Base-by-base conservation (phyloP, 805 yeast species). In the Saccharomyces jurei region DNA sequence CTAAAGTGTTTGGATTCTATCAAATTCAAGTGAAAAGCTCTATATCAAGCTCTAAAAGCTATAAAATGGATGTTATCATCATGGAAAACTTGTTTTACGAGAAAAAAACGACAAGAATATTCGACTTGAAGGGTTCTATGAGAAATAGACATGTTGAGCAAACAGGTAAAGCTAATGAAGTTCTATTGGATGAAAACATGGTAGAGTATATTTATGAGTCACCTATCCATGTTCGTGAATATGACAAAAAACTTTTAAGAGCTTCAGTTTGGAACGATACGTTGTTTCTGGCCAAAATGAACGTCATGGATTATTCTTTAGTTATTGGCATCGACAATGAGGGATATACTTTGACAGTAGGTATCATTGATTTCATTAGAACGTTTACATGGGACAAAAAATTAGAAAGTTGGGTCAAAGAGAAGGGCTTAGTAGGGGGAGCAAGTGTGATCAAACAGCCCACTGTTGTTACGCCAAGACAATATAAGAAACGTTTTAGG, bases 331-430 rank as follows among this genome's bases (percentile, higher is more conserved):
- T 94, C 46, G 96, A 94, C 66, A 74, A 71, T 50, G 78, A 81
- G 25, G 80, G 80, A 58, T 78, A 79, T 51, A 84, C 84, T 53
- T 75, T 94, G 41, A 89, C 90, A 21, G 96, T 91, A 13, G 99
- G 99, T 3, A 91, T 94, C 46, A 91, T 94, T 57, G 87, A 94
- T 69, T 94, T 95, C 76, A 83, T 94, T 48, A 73, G 99, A 56
- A 90, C 99, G 0, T 94, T 92, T 64, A 94, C 99, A 0, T 94
- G 99, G 99, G 99, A 94, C 65, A 94, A 94, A 71, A 94, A 91
- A 70, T 81, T 94, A 28, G 99, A 94, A 68, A 90, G 96, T 68
- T 94, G 99, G 99, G 99, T 94, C 41, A 94, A 94, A 68, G 99
- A 96, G 54, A 87, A 89, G 63, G 91, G 92, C 1, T 75, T 94